Evolutionary conservation across 2,329 filamentous ascomycete genomes (phyloP).

Genomic region (Colletotrichum sp.): DNA sequence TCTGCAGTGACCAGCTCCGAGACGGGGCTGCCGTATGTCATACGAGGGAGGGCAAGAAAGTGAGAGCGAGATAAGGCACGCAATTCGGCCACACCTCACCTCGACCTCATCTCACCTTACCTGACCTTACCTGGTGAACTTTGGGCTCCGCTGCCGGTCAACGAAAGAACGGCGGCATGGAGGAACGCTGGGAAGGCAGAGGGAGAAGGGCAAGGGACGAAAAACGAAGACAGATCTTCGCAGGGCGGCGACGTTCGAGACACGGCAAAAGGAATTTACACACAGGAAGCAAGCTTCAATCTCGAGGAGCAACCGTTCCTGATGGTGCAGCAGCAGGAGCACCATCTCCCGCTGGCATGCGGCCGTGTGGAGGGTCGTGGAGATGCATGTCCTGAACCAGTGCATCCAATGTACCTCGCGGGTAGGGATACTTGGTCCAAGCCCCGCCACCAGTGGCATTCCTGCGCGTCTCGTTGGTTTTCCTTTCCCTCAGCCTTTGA

Average conservation of each 20-base stretch:
- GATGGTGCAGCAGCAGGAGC: not conserved
- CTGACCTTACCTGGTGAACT: not conserved
- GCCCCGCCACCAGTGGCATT: slow-evolving; percentile 15
- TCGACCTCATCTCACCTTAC: too few relatives aligned
- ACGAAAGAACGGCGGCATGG: not conserved
- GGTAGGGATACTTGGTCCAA: slow-evolving; percentile 11
- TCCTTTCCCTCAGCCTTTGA: slow-evolving; percentile 1
- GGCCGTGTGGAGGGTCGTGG: not conserved
- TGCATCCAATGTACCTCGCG: slow-evolving; percentile 3
- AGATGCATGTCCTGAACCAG: not conserved
- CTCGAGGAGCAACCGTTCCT: not conserved
- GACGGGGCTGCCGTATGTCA: not conserved
- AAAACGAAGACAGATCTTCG: not conserved
- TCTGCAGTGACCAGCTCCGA: not conserved
- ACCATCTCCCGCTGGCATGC: not conserved
- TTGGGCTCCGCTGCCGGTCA: not conserved
- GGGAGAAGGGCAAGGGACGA: not conserved
- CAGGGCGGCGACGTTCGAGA: not conserved
- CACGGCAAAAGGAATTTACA: not conserved
- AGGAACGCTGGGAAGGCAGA: not conserved
- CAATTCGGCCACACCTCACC: not conserved
- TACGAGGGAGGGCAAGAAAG: not conserved
- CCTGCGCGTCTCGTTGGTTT: slow-evolving; percentile 7
- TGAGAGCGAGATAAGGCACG: not conserved
- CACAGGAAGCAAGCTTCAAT: not conserved